Conservation (phyloP, 1,139 yeast species). For the Zygotorulaspora mrakii region DNA sequence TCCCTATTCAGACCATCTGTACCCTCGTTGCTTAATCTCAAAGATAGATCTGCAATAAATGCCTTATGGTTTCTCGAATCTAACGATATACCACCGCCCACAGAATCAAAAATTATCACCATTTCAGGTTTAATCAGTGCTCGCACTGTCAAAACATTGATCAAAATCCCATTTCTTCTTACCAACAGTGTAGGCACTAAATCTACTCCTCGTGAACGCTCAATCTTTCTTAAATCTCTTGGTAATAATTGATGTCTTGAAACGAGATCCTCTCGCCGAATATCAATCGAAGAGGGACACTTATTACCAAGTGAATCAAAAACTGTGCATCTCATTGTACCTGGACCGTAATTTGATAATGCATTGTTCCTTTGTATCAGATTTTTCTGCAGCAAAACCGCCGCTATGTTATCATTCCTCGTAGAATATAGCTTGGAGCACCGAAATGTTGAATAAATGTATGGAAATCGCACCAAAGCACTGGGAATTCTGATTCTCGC, state of each 20-base stretch:
- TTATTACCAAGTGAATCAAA: slow-evolving; percentile 57
- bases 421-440: not conserved
- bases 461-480: not conserved
- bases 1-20: slow-evolving; percentile 23
- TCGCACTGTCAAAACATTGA: slow-evolving; percentile 64
- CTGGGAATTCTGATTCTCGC: not conserved
- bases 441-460: not conserved
- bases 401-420: slow-evolving; percentile 20
- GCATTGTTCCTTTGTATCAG: slow-evolving; percentile 38
- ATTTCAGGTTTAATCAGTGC: slow-evolving; percentile 63
- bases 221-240: slow-evolving; percentile 52
- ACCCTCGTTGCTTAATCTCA: slow-evolving; percentile 32
- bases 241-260: slow-evolving; percentile 36
- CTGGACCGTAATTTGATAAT: slow-evolving; percentile 33
- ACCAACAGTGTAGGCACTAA: slow-evolving; percentile 70
- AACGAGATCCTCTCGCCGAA: slow-evolving; percentile 52
- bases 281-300: slow-evolving; percentile 53
- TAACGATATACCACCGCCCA: slow-evolving; percentile 29
- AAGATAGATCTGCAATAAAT: slow-evolving; percentile 31
- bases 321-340: slow-evolving; percentile 50
- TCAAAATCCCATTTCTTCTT: slow-evolving; percentile 55
- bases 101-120: slow-evolving; percentile 61
- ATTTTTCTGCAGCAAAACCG: slow-evolving; percentile 39
- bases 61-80: slow-evolving; percentile 34
- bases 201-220: slow-evolving; percentile 46